Base-by-base conservation (phyloP, 2,329 filamentous ascomycete species). In the Intubia oerlemansii region DNA sequence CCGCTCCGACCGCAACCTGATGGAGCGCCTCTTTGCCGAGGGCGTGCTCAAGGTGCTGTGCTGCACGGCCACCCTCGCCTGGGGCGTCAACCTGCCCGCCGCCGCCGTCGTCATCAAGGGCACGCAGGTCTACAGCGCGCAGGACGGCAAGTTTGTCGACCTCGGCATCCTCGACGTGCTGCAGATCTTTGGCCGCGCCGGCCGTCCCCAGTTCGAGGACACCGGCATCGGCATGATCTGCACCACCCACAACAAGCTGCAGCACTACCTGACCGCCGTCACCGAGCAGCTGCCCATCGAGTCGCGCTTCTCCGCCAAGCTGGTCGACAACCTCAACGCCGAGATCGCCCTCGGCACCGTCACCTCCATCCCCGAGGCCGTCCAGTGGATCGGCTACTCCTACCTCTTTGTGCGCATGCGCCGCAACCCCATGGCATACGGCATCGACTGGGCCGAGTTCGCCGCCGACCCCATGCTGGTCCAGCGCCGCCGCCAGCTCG, bases 221-320 rank as follows among this genome's bases (percentile, higher is more conserved):
- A 88, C 77, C 20, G 88, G 88, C 58, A 92, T 95, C 40, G 90
- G 90, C 37, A 93, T 93, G 59, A 98, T 98, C 38, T 90, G 82
- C 43, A 98, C 90, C 0, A 91, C 81, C 0, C 76, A 84, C n/a
- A 84, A 93, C 48, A 92, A 84, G 45, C 57, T 98, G 7, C 56
- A 75, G 17, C 85, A 98, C 47, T 98, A 98, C 46, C 58, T 95
- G 25, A 75, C 75, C 23, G 84, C 88, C 3, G 79, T 98, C 3
- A 98, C 88, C 8, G 79, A 92, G 38, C 88, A 98, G 46, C 75
- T 91, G 38, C 88, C 90, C 0, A 98, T 98, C 36, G 88, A 98
- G 44, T 95, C 85, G n/a, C 76, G 73, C 34, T 93, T 98, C 44
- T 93, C 84, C 2, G 66, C 78, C 18, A 90, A 90, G 49, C 57